Conservation (phyloP, 441 rosid species). For the Croton laevigatus region DNA sequence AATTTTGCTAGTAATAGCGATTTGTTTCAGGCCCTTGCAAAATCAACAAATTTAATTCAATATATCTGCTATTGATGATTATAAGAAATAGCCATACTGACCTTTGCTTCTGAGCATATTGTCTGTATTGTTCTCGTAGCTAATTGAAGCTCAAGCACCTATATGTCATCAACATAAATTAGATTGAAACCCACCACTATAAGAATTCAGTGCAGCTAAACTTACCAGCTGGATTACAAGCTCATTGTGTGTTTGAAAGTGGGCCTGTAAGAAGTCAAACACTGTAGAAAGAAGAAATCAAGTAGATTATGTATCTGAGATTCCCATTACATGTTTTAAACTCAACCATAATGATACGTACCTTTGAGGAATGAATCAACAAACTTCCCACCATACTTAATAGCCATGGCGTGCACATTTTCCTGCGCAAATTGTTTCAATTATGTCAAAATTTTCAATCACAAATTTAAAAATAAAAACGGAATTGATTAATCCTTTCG, state of each 20-base stretch:
- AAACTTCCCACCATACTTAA: conserved; percentile 83
- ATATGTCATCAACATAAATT: conserved; percentile 11
- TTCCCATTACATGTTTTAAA: conserved; percentile 14
- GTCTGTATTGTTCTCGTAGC: conserved; percentile 90
- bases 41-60: conserved; percentile 15
- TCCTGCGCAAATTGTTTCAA: conserved; percentile 43
- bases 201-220: conserved; percentile 16
- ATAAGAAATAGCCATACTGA: conserved; percentile 27
- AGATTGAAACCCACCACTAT: background rate
- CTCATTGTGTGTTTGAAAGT: conserved; percentile 63
- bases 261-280: conserved; percentile 67
- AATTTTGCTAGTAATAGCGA: conserved; percentile 66
- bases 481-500: background rate
- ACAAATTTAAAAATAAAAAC: background rate
- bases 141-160: conserved; percentile 85
- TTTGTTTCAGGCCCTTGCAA: conserved; percentile 71
- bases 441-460: conserved; percentile 11
- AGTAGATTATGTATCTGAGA: conserved; percentile 21
- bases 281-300: conserved; percentile 40
- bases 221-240: conserved; percentile 63
- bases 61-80: background rate
- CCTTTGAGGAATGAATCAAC: conserved; percentile 80
- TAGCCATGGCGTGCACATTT: conserved; percentile 66
- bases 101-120: conserved; percentile 90
- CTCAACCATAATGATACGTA: conserved; percentile 17